A percentile compares a stretch with the other conserved stretches of the same genome.
phyloP scores from a whole-genome alignment of 2,329 filamentous ascomycete genomes.

The Emydomyces testavorans region DNA sequence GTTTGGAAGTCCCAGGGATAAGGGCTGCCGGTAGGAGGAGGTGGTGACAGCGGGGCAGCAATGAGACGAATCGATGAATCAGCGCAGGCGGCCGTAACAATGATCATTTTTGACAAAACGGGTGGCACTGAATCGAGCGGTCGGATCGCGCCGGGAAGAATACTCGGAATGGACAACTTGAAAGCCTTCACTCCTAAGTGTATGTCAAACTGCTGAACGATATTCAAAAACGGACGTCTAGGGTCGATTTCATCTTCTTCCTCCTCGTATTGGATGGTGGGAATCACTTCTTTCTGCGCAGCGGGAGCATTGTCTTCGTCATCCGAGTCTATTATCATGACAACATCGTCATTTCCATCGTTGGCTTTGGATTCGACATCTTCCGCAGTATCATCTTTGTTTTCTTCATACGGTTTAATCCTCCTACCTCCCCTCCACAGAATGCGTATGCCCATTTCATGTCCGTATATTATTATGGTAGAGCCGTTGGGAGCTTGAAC shows the following conservation, averaged over 20 bases:
- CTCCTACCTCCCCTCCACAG: constrained; percentile 49
- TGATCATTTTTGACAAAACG: constrained; percentile 40
- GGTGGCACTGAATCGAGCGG: constrained; percentile 36
- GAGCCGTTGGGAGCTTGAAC: constrained; percentile 50
- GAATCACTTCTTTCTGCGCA: constrained; percentile 19
- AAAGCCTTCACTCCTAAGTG: constrained; percentile 44
- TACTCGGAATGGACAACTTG: constrained; percentile 38
- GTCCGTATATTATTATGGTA: constrained; percentile 49
- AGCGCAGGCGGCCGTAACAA: constrained; percentile 45
- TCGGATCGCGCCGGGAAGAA: constrained; percentile 34
- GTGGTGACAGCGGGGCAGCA: constrained; percentile 44
- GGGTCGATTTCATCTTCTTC: constrained; percentile 50
- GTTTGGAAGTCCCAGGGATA: constrained; percentile 37
- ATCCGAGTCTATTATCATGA: constrained; percentile 48
- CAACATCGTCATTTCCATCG: constrained; percentile 33
- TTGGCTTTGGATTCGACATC: constrained; percentile 31
- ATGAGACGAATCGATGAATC: constrained; percentile 47
- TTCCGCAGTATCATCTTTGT: constrained; percentile 17
- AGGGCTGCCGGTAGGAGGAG: constrained; percentile 32
- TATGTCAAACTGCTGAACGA: constrained; percentile 46
- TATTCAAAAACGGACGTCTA: constrained; percentile 42
- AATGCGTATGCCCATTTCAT: constrained; percentile 47
- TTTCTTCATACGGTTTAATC: constrained; percentile 30
- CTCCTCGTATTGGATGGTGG: constrained; percentile 38
- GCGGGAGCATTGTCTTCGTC: constrained; percentile 41